Evolutionary conservation across 2,329 filamentous ascomycete species (phyloP).

Genomic region (Sclerotinia minor): DNA sequence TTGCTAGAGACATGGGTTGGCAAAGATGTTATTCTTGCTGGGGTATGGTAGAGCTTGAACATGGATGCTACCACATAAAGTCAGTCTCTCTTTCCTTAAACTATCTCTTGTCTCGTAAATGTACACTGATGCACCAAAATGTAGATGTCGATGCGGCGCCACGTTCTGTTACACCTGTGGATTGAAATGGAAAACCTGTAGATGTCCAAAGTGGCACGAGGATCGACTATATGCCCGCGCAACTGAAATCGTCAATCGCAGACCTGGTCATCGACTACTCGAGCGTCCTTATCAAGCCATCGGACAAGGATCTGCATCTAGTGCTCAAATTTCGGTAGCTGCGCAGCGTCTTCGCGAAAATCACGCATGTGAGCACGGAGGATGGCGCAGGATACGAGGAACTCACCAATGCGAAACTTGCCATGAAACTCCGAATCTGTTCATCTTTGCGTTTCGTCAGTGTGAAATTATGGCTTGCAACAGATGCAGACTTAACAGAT

Average conservation of each 20-base stretch:
- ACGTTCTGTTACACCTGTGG: conserved; percentile 56
- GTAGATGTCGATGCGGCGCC: conserved; percentile 48
- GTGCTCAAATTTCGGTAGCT: conserved; percentile 35
- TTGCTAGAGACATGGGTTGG: conserved; percentile 51
- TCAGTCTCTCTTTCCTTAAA: conserved; percentile 42
- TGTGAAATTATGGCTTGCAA: conserved; percentile 50
- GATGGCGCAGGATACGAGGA: conserved; percentile 44
- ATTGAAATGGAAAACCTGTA: conserved; percentile 45
- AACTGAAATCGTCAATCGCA: conserved; percentile 38
- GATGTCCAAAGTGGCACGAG: conserved; percentile 47
- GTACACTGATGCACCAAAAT: conserved; percentile 18
- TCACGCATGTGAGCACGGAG: conserved; percentile 46
- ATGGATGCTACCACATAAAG: conserved; percentile 59
- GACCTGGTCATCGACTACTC: conserved; percentile 9
- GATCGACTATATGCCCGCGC: conserved; percentile 41
- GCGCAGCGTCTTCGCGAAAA: conserved; percentile 40
- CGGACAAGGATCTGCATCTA: conserved; percentile 39
- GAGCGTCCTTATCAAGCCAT: background rate
- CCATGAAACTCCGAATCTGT: conserved; percentile 42
- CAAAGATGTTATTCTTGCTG: conserved; percentile 51
- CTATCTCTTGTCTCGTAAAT: background rate
- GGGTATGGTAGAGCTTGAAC: conserved; percentile 50
- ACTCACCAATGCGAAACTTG: conserved; percentile 48
- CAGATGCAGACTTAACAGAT: conserved; percentile 49
- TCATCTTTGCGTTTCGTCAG: conserved; percentile 49